These are phyloP conservation scores for Hydrangea macrophylla DNA, from an alignment of 148 eudicot species.

Conservation along the genomic window DNA sequence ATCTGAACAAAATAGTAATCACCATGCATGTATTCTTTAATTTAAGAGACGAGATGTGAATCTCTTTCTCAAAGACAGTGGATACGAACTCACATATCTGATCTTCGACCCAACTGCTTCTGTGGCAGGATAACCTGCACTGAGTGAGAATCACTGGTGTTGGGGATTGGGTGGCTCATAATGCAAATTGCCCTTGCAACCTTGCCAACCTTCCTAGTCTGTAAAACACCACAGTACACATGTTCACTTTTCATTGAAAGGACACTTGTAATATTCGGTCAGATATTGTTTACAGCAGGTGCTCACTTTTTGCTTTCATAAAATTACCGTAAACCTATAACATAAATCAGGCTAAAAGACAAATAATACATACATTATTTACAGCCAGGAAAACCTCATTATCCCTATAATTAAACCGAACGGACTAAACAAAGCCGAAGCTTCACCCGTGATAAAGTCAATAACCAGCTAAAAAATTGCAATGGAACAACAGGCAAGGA, in stretches of 20 bases:
- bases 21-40: neutral
- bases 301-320: neutral
- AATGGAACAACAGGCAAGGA: neutral
- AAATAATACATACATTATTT: neutral
- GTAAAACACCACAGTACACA: conserved; percentile 17
- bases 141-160: conserved; percentile 81
- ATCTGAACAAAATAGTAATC: no score
- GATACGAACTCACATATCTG: conserved; percentile 77
- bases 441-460: neutral
- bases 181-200: conserved; percentile 97
- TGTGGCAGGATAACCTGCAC: conserved; percentile 95
- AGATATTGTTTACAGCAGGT: neutral
- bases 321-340: no score
- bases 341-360: neutral
- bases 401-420: no score
- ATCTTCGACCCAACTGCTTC: conserved; percentile 88
- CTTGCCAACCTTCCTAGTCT: conserved; percentile 92
- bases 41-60: neutral
- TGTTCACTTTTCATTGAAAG: neutral
- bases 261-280: neutral
- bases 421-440: neutral
- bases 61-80: neutral
- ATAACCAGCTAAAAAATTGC: neutral
- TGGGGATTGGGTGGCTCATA: conserved; percentile 96
- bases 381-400: neutral